A percentile compares a stretch with the other conserved stretches of the same genome.
Conservation (phyloP, 2,329 filamentous ascomycete species). For the Verticillium klebahnii region DNA sequence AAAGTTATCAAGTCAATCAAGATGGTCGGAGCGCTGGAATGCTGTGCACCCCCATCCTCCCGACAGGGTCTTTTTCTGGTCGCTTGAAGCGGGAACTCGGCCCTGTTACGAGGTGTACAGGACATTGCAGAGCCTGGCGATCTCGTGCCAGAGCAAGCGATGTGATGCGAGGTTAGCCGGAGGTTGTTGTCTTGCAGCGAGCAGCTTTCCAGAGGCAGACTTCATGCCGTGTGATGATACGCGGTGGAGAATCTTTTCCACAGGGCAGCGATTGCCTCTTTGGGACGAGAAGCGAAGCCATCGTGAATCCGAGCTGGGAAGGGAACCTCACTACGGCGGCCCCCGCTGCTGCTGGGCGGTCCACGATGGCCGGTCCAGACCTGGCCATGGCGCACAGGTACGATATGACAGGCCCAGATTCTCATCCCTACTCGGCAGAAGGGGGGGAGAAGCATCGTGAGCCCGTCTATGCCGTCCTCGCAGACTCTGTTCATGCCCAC, state of each 20-base stretch:
- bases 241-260: background rate
- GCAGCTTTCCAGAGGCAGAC: background rate
- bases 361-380: background rate
- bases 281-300: background rate
- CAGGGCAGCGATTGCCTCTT: background rate
- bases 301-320: background rate
- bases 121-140: background rate
- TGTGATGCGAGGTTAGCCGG: background rate
- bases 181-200: background rate
- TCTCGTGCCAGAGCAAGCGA: background rate
- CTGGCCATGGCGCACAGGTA: conserved; percentile 1
- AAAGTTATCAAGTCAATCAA: background rate
- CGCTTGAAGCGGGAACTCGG: background rate
- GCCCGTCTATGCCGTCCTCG: background rate
- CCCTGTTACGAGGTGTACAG: background rate
- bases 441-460: background rate
- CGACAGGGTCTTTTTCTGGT: background rate
- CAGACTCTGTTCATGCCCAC: background rate
- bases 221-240: background rate
- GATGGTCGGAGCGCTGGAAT: background rate
- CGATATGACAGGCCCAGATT: background rate
- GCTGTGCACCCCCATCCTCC: background rate
- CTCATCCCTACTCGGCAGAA: background rate
- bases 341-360: background rate
- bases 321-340: background rate